Base-by-base conservation (phyloP, 768 basidiomycete species). In the Lepiota venenata region DNA sequence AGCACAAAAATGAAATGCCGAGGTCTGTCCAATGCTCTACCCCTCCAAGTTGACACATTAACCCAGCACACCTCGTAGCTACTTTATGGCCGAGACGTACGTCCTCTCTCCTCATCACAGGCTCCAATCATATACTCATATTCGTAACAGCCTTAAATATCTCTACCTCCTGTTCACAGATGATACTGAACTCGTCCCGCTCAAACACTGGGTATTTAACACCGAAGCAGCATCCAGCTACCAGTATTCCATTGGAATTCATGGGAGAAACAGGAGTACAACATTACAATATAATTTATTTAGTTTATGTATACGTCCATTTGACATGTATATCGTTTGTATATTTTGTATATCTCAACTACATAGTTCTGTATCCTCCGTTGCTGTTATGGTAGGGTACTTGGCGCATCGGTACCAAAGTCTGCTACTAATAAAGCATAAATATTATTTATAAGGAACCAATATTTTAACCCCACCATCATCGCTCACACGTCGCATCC, bases 191-290 rank as follows among this genome's bases (percentile, higher is more conserved):
- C 32, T 71, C 0, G 68, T 85, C 40, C 73, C 79, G 3, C 67
- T 82, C 36, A 71, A 78, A 18, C 70, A 76, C 42, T 85, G 77
- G 76, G 82, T 85, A 4, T 82, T 84, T 56, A 85, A 84, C 58
- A 85, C 84, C 0, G 84, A 85, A 65, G 87, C 86, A 7, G n/a
- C 88, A 90, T 59, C 88, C 88, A n/a, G 2, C 66, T 90, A 8
- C 86, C 84, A 2, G 70, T 84, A 3, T 85, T 85, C 59, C 59
- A 73, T n/a, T 87, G 85, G 85, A 74, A 67, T 1, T 59, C 68
- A 2, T 74, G 69, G 69, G 83, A 87, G 69, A 76, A 67, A 64
- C 63, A 70, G 50, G 64, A 63, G 38, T 82, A 76, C 58, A 69
- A 72, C 21, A 72, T 79, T 15, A 39, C 36, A 4, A n/a, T 41